These are phyloP conservation scores for Hordeum marinum DNA, from an alignment of 176 grass and related monocot species.

Conservation along the genomic window DNA sequence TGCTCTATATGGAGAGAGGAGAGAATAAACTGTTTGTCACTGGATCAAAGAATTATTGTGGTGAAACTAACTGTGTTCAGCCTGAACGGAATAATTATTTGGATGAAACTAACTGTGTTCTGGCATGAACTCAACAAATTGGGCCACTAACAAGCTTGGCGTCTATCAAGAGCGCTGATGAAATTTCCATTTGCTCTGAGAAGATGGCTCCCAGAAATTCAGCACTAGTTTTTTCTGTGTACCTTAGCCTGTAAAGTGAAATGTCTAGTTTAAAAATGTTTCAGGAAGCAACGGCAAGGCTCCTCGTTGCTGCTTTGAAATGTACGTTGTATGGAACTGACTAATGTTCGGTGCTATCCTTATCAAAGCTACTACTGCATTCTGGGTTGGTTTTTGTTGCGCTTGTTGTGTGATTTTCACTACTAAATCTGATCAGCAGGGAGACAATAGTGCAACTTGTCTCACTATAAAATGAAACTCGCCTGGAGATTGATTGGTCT, in stretches of 20 bases:
- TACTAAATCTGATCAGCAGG: neutral
- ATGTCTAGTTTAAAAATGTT: constrained; percentile 12
- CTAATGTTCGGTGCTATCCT: neutral
- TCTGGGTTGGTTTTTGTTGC: neutral
- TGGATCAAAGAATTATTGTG: constrained; percentile 31
- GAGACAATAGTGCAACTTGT: neutral
- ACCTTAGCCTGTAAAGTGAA: constrained; percentile 29
- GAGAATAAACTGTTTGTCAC: constrained; percentile 29
- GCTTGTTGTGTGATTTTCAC: neutral
- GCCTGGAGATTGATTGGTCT: neutral
- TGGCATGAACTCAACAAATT: constrained; percentile 28
- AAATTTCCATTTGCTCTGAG: constrained; percentile 17
- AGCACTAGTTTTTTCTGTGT: constrained; percentile 18
- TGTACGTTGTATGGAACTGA: constrained; percentile 15
- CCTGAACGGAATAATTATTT: neutral
- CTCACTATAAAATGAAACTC: neutral
- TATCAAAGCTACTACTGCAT: neutral
- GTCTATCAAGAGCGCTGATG: constrained; percentile 10
- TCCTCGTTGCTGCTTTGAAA: constrained; percentile 9
- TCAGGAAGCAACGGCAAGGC: neutral
- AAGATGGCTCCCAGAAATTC: constrained; percentile 14
- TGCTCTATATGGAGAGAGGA: constrained; percentile 41
- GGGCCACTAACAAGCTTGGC: constrained; percentile 22
- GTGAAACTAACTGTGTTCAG: constrained; percentile 15
- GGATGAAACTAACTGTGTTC: constrained; percentile 41